Evolutionary conservation across 176 grass and related monocot species (phyloP).

Genomic region (Musa itinerans): DNA sequence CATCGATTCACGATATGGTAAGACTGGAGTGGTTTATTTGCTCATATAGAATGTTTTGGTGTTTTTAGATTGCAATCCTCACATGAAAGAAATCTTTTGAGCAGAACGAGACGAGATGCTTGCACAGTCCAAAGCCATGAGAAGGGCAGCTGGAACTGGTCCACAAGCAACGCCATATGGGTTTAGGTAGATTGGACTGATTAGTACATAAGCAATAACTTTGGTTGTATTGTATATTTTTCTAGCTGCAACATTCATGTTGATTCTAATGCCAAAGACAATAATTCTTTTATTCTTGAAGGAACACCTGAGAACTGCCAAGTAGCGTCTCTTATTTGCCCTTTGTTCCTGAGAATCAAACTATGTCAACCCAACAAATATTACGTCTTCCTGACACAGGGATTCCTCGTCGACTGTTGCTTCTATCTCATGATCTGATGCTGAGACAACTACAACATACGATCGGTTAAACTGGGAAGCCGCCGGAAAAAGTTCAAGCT

Average conservation of each 20-base stretch:
- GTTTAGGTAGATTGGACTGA: neutral
- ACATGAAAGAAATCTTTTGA: neutral
- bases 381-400: no score
- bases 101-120: slow-evolving; percentile 21
- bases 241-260: no score
- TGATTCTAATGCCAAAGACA: no score
- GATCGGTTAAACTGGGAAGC: slow-evolving; percentile 77
- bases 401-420: no score
- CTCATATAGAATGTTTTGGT: neutral
- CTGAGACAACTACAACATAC: slow-evolving; percentile 38
- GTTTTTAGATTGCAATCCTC: neutral
- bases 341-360: no score
- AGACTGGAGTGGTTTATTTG: neutral
- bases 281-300: no score
- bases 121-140: slow-evolving; percentile 19
- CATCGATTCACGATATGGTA: slow-evolving; percentile 42
- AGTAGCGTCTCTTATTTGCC: no score
- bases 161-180: slow-evolving; percentile 13
- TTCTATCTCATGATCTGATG: no score
- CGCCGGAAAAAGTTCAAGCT: slow-evolving; percentile 95
- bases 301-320: no score
- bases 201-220: no score
- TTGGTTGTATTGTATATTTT: no score
- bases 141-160: slow-evolving; percentile 5
- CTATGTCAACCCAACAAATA: no score